Percentiles rank a stretch among this genome's conserved stretches.
phyloP scores from a whole-genome alignment of 495 filamentous ascomycete genomes.

The Hypoxylon perforatum region DNA sequence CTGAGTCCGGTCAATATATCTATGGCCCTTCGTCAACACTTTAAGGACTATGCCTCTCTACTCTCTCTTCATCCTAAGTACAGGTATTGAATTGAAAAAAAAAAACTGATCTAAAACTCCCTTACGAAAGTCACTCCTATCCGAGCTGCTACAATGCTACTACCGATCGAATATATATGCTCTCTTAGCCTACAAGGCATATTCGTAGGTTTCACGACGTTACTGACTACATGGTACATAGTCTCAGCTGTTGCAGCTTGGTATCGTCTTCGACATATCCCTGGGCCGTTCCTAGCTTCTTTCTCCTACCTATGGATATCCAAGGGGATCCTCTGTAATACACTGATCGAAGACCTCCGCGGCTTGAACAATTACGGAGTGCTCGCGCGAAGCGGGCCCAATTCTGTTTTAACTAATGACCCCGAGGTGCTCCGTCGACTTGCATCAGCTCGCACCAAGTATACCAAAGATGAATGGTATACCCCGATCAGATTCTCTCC shows the following conservation, averaged over 20 bases:
- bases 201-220: background rate
- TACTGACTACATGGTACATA: slow-evolving; percentile 14
- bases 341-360: slow-evolving; percentile 1
- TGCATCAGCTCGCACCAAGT: slow-evolving; percentile 11
- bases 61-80: too few relatives aligned
- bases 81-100: too few relatives aligned
- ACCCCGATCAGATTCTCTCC: background rate
- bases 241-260: slow-evolving; percentile 28
- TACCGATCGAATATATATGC: background rate
- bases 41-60: too few relatives aligned
- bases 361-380: slow-evolving; percentile 4
- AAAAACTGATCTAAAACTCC: too few relatives aligned
- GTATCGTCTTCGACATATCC: slow-evolving; percentile 41
- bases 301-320: slow-evolving; percentile 40
- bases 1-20: too few relatives aligned
- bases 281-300: slow-evolving; percentile 36
- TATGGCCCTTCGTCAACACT: too few relatives aligned
- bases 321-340: slow-evolving; percentile 10
- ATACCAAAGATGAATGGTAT: slow-evolving; percentile 23
- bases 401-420: slow-evolving; percentile 47
- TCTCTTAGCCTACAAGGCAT: background rate
- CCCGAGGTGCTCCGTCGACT: slow-evolving; percentile 17
- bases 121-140: too few relatives aligned
- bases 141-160: background rate
- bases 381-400: slow-evolving; percentile 43